A percentile compares a stretch with the other conserved stretches of the same genome.
Evolutionary conservation across 148 eudicot genomes (phyloP).

Genomic region (Salicornia ramosissima): DNA sequence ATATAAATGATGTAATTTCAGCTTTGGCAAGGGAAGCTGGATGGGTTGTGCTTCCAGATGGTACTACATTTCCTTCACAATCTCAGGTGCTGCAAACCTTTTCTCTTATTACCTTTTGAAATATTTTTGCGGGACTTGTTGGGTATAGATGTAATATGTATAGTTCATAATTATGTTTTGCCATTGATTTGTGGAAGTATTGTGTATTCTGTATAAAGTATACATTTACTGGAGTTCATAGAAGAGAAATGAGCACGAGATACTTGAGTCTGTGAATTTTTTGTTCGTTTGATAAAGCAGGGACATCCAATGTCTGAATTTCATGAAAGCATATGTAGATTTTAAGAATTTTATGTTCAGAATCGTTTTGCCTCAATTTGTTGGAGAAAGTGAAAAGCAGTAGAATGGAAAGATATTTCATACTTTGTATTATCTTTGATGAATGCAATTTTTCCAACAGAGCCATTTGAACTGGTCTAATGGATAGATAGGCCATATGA

Average conservation of each 20-base stretch:
- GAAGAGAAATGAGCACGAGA: background rate
- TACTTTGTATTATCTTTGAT: too few relatives aligned
- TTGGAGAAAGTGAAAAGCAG: background rate
- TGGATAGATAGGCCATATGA: too few relatives aligned
- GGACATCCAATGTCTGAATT: background rate
- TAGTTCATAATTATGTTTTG: background rate
- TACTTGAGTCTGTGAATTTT: background rate
- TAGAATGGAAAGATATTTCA: too few relatives aligned
- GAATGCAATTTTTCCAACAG: too few relatives aligned
- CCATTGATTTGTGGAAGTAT: background rate
- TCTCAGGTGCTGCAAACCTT: constrained; percentile 51
- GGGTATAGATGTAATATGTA: background rate
- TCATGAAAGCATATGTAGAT: background rate
- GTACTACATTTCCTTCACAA: constrained; percentile 88
- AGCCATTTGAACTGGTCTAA: too few relatives aligned
- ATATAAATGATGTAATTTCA: constrained; percentile 94
- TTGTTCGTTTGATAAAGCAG: background rate
- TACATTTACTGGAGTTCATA: background rate
- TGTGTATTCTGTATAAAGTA: background rate
- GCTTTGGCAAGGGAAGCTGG: constrained; percentile 99
- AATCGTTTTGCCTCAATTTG: background rate
- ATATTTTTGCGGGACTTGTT: constrained; percentile 5
- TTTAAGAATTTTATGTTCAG: background rate
- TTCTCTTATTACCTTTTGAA: background rate
- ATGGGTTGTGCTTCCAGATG: constrained; percentile 99